Conservation (phyloP, 2,329 filamentous ascomycete genomes). For the Malbranchea cinnamomea region DNA sequence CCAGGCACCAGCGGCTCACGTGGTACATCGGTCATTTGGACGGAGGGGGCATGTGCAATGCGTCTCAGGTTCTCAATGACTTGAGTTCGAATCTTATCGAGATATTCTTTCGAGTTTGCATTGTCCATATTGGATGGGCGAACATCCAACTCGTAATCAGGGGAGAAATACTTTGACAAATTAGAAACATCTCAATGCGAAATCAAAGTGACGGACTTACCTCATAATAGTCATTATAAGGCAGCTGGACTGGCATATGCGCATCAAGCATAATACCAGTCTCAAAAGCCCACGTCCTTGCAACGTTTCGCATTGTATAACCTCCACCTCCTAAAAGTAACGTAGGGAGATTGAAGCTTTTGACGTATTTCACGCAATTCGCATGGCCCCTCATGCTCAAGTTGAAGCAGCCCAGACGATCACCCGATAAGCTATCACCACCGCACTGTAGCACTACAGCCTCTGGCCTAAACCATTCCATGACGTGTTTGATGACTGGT, state of each 20-base stretch:
- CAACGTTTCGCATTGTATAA: conserved; percentile 53
- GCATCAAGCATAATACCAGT: conserved; percentile 71
- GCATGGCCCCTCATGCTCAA: conserved; percentile 56
- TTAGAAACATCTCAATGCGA: conserved; percentile 4
- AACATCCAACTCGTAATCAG: conserved; percentile 55
- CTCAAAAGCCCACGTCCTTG: conserved; percentile 51
- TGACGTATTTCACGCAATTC: conserved; percentile 55
- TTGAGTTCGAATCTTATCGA: conserved; percentile 51
- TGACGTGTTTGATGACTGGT: conserved; percentile 50
- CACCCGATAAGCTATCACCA: conserved; percentile 52
- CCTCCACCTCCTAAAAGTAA: conserved; percentile 53
- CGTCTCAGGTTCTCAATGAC: conserved; percentile 53
- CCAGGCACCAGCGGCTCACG: conserved; percentile 37
- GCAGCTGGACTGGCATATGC: conserved; percentile 65
- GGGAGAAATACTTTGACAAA: conserved; percentile 44
- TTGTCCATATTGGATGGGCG: conserved; percentile 60
- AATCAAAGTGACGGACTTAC: conserved; percentile 22
- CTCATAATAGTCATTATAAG: conserved; percentile 93
- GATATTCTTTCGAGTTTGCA: conserved; percentile 51
- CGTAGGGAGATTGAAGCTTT: conserved; percentile 50
- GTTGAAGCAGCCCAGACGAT: conserved; percentile 55
- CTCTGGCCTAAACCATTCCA: conserved; percentile 53
- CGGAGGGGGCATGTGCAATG: conserved; percentile 46
- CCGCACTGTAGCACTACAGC: conserved; percentile 56
- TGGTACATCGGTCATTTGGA: conserved; percentile 50